Base-by-base conservation (phyloP, 1,284 basidiomycete species). In the Moesziomyces sp. region DNA sequence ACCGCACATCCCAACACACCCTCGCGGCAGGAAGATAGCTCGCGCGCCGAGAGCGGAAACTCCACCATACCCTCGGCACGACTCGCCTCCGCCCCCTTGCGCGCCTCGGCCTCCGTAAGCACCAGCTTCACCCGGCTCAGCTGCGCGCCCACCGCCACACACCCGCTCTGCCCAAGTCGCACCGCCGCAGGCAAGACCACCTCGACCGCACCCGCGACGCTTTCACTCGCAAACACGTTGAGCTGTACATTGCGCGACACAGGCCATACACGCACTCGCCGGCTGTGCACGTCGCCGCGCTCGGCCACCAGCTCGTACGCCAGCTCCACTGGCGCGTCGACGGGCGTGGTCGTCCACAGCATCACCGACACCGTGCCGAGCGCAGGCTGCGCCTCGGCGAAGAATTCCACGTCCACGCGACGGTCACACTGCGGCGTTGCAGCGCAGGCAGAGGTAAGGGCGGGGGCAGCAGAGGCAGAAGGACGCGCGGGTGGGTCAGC, bases 331-430 rank as follows among this genome's bases (percentile, higher is more conserved):
- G 19, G 16, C 43, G n/a, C 35, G 13, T 38, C 14, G 10, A 18
- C 14, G 10, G 14, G 14, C 35, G 6, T 24, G 14, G 9, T 44
- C 38, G 30, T 9, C 63, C 72, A 74, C 5, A 77, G 44, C 24
- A 71, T 24, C 18, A 77, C 57, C 16, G 63, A 64, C n/a, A 77
- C 42, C 14, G 35, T 26, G 1, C 72, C 72, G 11, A 77, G 46
- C 13, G 56, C 42, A 24, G 56, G 60, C 47, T 77, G 75, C 6
- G 68, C 52, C 51, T 77, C 75, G 52, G 52, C 72, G n/a, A 72
- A 48, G 58, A 24, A 75, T 28, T 61, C 65, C 46, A 76, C 52
- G 5, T 61, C 61, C 43, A 58, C 59, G 2, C 40, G 14, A 4
- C 13, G 3, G 6, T 62, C 56, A 68, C 46, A 50, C 65, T 68